These are phyloP conservation scores for Kondoa malvinella DNA, from an alignment of 768 basidiomycete genomes.

Conservation along the genomic window DNA sequence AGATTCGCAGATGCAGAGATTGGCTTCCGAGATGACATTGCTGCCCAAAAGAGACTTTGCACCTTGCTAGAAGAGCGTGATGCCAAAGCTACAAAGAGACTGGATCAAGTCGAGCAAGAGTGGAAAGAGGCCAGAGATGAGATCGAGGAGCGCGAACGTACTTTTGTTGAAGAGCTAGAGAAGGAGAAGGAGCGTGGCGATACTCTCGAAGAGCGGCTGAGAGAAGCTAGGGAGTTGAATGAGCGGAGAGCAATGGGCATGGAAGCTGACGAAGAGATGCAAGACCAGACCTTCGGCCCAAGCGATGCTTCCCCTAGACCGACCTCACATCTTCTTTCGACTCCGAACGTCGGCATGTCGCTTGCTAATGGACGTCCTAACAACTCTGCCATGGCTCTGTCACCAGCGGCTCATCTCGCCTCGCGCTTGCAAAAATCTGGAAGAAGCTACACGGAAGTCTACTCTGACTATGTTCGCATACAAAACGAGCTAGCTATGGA, in stretches of 20 bases:
- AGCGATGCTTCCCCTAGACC: too few species aligned
- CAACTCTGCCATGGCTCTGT: slow-evolving; percentile 46
- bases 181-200: slow-evolving; percentile 53
- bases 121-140: slow-evolving; percentile 58
- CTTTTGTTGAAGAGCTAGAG: slow-evolving; percentile 52
- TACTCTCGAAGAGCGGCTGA: slow-evolving; percentile 23
- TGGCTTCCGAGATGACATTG: slow-evolving; percentile 59
- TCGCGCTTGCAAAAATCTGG: slow-evolving; percentile 55
- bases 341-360: slow-evolving; percentile 7
- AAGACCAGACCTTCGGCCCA: neutral
- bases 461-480: slow-evolving; percentile 69
- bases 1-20: slow-evolving; percentile 72
- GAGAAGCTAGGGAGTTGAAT: slow-evolving; percentile 23
- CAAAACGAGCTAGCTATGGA: slow-evolving; percentile 66
- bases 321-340: neutral
- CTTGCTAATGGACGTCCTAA: neutral
- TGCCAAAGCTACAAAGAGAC: slow-evolving; percentile 61
- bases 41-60: slow-evolving; percentile 55
- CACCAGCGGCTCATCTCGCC: slow-evolving; percentile 75
- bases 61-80: slow-evolving; percentile 75
- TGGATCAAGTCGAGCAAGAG: slow-evolving; percentile 65
- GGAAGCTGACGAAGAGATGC: neutral
- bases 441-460: slow-evolving; percentile 85
- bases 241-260: slow-evolving; percentile 11
- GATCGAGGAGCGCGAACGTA: slow-evolving; percentile 50